Evolutionary conservation across 2,329 filamentous ascomycete genomes (phyloP).

Genomic region (Ceratocystiopsis brevicomis): DNA sequence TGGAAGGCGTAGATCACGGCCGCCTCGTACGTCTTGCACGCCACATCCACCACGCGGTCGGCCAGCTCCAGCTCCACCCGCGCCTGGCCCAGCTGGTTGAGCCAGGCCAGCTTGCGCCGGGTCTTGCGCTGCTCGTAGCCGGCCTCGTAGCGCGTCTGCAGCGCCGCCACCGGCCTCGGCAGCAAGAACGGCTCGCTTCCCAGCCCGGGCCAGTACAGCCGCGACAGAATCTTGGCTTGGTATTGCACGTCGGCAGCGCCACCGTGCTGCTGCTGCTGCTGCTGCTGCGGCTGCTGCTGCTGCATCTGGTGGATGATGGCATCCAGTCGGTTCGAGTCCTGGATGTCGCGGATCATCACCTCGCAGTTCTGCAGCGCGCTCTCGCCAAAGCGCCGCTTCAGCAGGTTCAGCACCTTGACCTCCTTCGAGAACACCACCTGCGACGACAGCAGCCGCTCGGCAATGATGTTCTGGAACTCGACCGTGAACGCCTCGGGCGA

Average conservation of each 20-base stretch:
- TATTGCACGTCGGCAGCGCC: conserved; percentile 21
- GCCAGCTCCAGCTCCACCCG: conserved; percentile 65
- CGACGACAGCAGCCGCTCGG: conserved; percentile 53
- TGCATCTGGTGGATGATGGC: conserved; percentile 40
- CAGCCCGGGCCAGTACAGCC: conserved; percentile 82
- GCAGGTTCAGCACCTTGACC: conserved; percentile 62
- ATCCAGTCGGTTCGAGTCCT: conserved; percentile 64
- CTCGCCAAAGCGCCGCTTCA: conserved; percentile 81
- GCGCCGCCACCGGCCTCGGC: conserved; percentile 34
- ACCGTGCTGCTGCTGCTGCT: conserved; percentile 7
- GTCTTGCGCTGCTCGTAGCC: conserved; percentile 68
- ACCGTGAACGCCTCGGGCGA: conserved; percentile 85
- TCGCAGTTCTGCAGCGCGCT: conserved; percentile 77
- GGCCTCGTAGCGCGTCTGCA: conserved; percentile 52
- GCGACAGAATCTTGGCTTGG: conserved; percentile 72
- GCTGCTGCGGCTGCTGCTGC: conserved; percentile 22
- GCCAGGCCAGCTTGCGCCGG: conserved; percentile 73
- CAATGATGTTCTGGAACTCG: conserved; percentile 79
- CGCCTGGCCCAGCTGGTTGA: conserved; percentile 63
- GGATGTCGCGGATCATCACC: conserved; percentile 89
- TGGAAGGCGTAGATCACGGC: conserved; percentile 75
- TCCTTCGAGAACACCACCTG: conserved; percentile 59
- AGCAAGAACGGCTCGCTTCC: conserved; percentile 49
- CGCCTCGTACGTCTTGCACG: conserved; percentile 70
- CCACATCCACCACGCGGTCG: conserved; percentile 55